These are phyloP conservation scores for Cladosporium sp. DNA, from an alignment of 2,329 filamentous ascomycete genomes.

Conservation along the genomic window DNA sequence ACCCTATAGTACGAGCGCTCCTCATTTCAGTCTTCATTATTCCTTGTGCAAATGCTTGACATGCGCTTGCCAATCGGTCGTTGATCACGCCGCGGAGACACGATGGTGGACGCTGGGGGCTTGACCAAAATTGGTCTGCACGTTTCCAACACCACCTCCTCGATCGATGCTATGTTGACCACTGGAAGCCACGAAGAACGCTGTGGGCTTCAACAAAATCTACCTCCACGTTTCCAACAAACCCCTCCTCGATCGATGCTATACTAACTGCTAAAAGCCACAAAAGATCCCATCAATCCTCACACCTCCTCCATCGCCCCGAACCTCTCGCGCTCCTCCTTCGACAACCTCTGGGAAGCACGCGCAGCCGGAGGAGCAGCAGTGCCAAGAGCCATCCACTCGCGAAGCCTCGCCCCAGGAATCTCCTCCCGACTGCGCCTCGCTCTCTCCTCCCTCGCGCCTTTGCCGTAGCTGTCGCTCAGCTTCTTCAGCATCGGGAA, in stretches of 20 bases:
- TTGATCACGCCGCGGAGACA: neutral
- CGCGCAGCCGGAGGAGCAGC: neutral
- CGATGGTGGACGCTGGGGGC: too few species aligned
- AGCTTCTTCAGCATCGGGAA: slow-evolving; percentile 3
- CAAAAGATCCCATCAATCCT: neutral
- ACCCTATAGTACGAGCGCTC: neutral
- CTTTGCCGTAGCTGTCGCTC: slow-evolving; percentile 5
- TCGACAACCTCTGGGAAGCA: neutral
- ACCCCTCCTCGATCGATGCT: neutral
- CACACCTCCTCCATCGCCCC: slow-evolving; percentile 5
- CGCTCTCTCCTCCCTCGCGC: neutral
- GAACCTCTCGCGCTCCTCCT: neutral
- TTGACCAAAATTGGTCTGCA: neutral
- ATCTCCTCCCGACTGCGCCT: neutral
- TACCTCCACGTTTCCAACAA: neutral
- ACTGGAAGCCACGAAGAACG: neutral
- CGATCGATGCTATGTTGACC: neutral
- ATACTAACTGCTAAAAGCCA: neutral
- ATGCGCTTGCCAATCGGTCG: neutral
- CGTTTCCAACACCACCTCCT: neutral
- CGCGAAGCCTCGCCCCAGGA: neutral
- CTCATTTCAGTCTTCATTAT: neutral
- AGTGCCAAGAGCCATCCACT: neutral
- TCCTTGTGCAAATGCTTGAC: neutral
- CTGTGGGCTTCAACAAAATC: too few species aligned